Base-by-base conservation (phyloP, 2,329 filamentous ascomycete species). In the Aspergillus aculeatinus region DNA sequence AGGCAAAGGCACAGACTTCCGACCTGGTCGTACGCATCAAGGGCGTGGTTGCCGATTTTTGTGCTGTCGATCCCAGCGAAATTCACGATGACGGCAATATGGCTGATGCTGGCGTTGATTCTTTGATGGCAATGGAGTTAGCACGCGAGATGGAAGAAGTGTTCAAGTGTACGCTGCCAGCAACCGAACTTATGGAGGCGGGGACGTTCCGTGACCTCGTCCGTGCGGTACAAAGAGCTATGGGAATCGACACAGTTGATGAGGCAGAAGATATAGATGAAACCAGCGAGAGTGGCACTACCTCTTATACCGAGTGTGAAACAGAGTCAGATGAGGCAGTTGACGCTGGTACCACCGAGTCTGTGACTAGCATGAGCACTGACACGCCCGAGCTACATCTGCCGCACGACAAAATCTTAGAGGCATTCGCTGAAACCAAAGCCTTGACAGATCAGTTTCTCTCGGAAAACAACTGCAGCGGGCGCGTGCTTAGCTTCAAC, bases 121-220 rank as follows among this genome's bases (percentile, higher is more conserved):
- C 81, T 0, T 70, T 83, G 0, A 79, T 81, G 75, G 78, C 73
- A 0, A 82, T 82, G 77, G 81, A 83, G 63, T 62, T 83, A 52
- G 74, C 69, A 0, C 71, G 72, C 1, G 81, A 83, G 55, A 62
- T 81, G 3, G 76, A 81, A 50, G 55, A 58, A 1, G 63, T 63
- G 0, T 80, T 83, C 60, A 70, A 74, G 4, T 70, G 69, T 53
- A 71, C 68, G 0, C 55, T 79, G 4, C 52, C 65, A 4, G 60
- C 60, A 7, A 65, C 65, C 1, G 65, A 74, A 27, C 54, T 73
- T 2, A 67, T 76, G 57, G 67, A 73, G 9, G 65, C 73, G 11
- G 70, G 68, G 4, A 68, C 70, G n/a, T 66, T 76, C 54, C 61
- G 57, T 9, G 64, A 70, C 48, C 61, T 77, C n/a, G 65, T 74